Base-by-base conservation (phyloP, 768 basidiomycete species). In the Astraeus odoratus region DNA sequence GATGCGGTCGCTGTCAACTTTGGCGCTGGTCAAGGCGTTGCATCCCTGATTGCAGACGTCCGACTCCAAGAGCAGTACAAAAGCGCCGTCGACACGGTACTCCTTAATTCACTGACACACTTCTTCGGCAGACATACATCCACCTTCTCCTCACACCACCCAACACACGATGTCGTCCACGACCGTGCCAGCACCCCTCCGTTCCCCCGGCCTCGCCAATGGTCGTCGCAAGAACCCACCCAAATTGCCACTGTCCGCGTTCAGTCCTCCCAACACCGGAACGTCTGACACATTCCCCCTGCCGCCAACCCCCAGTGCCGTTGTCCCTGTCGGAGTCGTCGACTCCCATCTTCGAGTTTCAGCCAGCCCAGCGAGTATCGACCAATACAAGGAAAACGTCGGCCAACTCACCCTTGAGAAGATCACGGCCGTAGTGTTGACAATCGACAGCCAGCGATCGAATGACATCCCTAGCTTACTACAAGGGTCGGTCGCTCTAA, bases 241-340 rank as follows among this genome's bases (percentile, higher is more conserved):
- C 7, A 75, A 72, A 37, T 77, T 92, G 10, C 86, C 87, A 0
- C 60, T 80, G 20, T 87, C 86, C 9, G 88, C 80, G 0, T 91
- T 91, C 61, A 76, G 72, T 22, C 78, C 85, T 0, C 83, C 84
- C 20, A 83, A 75, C 63, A 71, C 81, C 4, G 80, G 81, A 42
- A 75, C 78, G 0, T 74, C 73, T 16, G 86, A 87, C 36, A 67
- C 67, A 1, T 88, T 87, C 57, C 83, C 80, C 2, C 51, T 85
- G 8, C 77, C 81, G 7, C 77, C 80, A 18, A 83, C 80, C 47
- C 85, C 88, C 2, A 80, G 73, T 54, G 68, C 77, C 13, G 69
- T 86, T 42, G 72, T 80, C 54, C 89, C 89, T 0, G 65, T 66
- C 8, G 63, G 63, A 18, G 69, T 91, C 47, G 69, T 86, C 54